Conservation (phyloP, 2,329 filamentous ascomycete genomes). For the Epichloe glyceriae region DNA sequence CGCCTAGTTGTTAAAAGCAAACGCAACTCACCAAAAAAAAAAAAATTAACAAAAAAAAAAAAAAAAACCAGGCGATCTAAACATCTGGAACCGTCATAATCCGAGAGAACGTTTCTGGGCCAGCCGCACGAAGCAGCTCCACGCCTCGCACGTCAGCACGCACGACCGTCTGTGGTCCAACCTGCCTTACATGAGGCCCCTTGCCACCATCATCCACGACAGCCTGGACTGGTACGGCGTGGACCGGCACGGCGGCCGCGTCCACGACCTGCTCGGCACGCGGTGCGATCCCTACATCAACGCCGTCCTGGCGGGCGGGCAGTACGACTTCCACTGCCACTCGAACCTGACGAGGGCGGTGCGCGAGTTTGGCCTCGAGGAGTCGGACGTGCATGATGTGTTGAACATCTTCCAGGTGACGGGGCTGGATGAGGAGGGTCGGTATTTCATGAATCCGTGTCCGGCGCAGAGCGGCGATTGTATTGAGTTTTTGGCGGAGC, state of each 20-base stretch:
- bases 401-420: conserved; percentile 82
- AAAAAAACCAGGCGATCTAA: conserved; percentile 50
- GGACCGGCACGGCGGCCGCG: conserved; percentile 49
- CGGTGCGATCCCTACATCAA: conserved; percentile 80
- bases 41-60: not conserved
- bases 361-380: conserved; percentile 51
- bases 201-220: conserved; percentile 59
- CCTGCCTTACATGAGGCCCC: conserved; percentile 62
- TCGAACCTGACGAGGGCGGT: conserved; percentile 68
- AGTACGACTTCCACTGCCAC: conserved; percentile 74
- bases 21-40: too few relatives aligned
- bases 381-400: conserved; percentile 71
- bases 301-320: conserved; percentile 53
- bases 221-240: conserved; percentile 48
- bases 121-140: conserved; percentile 62
- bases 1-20: not conserved
- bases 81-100: conserved; percentile 67
- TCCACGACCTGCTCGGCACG: conserved; percentile 72
- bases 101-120: conserved; percentile 77
- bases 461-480: conserved; percentile 43
- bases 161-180: conserved; percentile 67
- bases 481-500: conserved; percentile 70
- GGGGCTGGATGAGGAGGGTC: conserved; percentile 55
- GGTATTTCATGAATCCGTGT: conserved; percentile 62
- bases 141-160: conserved; percentile 59